A percentile compares a stretch with the other conserved stretches of the same genome.
Conservation (phyloP, 257 asterid species). For the Penstemon newberryi region DNA sequence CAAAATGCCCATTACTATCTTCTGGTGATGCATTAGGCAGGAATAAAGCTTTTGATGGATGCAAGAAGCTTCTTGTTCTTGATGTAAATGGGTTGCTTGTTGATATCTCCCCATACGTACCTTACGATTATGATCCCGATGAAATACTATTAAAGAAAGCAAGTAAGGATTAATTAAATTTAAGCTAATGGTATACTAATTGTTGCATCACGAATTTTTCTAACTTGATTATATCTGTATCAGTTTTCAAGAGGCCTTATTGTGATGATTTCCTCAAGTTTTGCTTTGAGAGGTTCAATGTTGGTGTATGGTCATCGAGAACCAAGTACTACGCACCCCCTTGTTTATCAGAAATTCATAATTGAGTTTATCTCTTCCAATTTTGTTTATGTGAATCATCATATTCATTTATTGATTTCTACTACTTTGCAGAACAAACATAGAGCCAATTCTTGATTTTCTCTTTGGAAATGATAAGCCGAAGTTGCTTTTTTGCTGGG, state of each 20-base stretch:
- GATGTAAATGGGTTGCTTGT: conserved; percentile 82
- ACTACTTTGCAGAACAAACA: conserved; percentile 61
- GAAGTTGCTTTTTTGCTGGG: conserved; percentile 77
- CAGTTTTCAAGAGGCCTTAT: conserved; percentile 88
- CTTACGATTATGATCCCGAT: conserved; percentile 51
- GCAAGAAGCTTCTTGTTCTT: conserved; percentile 85
- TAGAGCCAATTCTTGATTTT: conserved; percentile 64
- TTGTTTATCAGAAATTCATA: conserved; percentile 16
- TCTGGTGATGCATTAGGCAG: conserved; percentile 18
- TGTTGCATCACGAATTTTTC: conserved; percentile 21
- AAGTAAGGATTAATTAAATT: conserved; percentile 38
- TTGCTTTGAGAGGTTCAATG: conserved; percentile 73
- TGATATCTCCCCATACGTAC: conserved; percentile 54
- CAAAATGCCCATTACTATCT: conserved; percentile 5
- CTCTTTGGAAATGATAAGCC: conserved; percentile 58
- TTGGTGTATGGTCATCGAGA: conserved; percentile 88
- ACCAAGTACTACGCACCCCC: conserved; percentile 56
- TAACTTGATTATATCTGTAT: conserved; percentile 34
- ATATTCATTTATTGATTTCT: background rate
- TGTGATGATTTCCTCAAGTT: conserved; percentile 79
- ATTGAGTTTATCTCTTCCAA: conserved; percentile 24
- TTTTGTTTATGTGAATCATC: background rate
- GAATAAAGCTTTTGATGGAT: conserved; percentile 26
- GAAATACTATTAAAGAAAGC: conserved; percentile 58
- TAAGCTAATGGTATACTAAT: conserved; percentile 21